Base-by-base conservation (phyloP, 306 rosid genomes). In the Canavalia ensiformis region DNA sequence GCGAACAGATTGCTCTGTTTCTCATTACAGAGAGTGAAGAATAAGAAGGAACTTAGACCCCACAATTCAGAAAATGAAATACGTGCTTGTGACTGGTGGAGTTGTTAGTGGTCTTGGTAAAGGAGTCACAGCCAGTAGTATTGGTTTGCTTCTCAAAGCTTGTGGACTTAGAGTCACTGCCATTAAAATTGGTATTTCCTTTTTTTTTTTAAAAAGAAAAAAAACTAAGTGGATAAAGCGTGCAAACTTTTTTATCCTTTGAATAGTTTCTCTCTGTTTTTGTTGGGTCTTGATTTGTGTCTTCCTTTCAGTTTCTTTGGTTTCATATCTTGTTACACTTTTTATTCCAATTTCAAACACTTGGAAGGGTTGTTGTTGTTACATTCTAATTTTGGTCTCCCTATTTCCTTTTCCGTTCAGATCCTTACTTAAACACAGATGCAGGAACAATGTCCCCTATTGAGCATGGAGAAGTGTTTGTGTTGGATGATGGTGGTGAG, bases 361-460 rank as follows among this genome's bases (percentile, higher is more conserved):
- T 65, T 51, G 52, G 50, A 77, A 31, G 83, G 66, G 69, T 78
- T 70, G 56, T 64, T 65, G 71, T 37, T 37, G 41, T 45, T 2
- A 45, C 57, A 64, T 74, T 66, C 76, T 65, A 51, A 12, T 45
- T 71, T 42, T 8, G 50, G 66, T 52, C 31, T 62, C 55, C 3
- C 2, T n/a, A 3, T 9, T 54, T 51, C 34, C 57, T 79, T 60
- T 79, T 37, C 42, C 5, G 73, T 80, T 74, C 91, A 94, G 98
- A 94, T 92, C 98, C 98, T 77, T 94, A 94, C 88, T 90, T 94
- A 78, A 94, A 94, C 91, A 94, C 95, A 35, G 98, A 94, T 87
- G 98, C 98, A 9, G 98, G 98, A 88, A 92, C 97, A 72, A 90
- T 94, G 98, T 92, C 98, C 74, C 98, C 98, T 73, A 82, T 90